phyloP scores from a whole-genome alignment of 345 rosid genomes.

The Gossypium stocksii region DNA sequence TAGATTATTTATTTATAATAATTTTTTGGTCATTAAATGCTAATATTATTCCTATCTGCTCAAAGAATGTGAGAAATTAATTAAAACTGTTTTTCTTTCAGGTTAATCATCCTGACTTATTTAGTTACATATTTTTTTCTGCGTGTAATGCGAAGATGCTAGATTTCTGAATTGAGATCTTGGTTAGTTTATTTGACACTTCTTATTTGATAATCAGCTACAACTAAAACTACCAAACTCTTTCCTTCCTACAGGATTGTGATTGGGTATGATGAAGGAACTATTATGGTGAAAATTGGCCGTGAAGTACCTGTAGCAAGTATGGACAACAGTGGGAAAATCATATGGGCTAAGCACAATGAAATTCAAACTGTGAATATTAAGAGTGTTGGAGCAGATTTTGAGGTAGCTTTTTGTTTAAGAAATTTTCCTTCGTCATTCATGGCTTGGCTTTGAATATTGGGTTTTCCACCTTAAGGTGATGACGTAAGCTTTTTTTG shows the following conservation, averaged over 20 bases:
- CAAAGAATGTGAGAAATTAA: constrained; percentile 2
- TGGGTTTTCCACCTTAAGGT: constrained; percentile 6
- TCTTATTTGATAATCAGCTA: neutral
- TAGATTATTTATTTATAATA: neutral
- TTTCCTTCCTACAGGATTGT: constrained; percentile 56
- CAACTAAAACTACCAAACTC: neutral
- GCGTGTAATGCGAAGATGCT: neutral
- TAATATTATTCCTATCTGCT: neutral
- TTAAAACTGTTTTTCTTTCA: neutral
- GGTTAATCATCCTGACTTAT: neutral
- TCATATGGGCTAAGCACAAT: constrained; percentile 99
- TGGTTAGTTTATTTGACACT: neutral
- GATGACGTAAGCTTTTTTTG: constrained; percentile 4
- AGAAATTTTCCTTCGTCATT: constrained; percentile 9
- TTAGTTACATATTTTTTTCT: neutral
- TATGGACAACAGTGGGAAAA: constrained; percentile 98
- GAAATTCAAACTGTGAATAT: constrained; percentile 98
- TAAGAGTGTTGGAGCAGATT: constrained; percentile 94
- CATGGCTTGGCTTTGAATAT: constrained; percentile 13
- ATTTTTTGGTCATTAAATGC: neutral
- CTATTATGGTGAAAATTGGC: constrained; percentile 98
- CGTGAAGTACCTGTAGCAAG: constrained; percentile 98
- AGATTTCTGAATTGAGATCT: constrained; percentile 2
- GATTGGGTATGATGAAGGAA: constrained; percentile 99
- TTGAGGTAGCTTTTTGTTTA: constrained; percentile 50